Conservation (phyloP, 345 rosid genomes). For the Passiflora organensis region DNA sequence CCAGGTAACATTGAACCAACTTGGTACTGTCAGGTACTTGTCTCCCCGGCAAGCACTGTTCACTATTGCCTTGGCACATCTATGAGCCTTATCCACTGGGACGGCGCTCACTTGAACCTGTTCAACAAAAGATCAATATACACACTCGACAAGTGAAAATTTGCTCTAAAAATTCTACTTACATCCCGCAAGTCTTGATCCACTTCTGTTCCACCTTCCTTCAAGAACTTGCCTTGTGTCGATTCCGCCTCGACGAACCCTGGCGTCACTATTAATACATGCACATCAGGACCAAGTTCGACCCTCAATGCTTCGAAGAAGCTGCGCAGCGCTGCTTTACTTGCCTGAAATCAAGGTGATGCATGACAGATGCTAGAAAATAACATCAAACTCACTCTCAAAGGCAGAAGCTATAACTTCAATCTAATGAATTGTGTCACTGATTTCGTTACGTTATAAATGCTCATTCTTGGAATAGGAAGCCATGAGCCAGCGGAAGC, state of each 20-base stretch:
- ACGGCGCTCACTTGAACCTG: neutral
- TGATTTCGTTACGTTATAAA: conserved; percentile 31
- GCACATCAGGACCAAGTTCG: neutral
- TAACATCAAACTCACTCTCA: too few relatives aligned
- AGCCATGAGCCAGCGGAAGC: conserved; percentile 21
- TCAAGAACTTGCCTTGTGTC: neutral
- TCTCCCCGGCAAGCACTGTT: conserved; percentile 2
- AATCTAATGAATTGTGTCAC: neutral
- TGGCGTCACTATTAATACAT: conserved; percentile 1
- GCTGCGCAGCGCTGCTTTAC: conserved; percentile 6
- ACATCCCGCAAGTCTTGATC: neutral
- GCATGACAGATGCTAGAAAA: neutral
- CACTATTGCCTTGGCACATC: conserved; percentile 1
- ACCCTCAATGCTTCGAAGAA: conserved; percentile 4
- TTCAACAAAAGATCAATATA: neutral
- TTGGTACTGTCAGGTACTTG: neutral
- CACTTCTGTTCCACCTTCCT: neutral
- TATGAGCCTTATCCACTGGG: neutral
- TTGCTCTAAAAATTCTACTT: neutral
- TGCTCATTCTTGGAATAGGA: conserved; percentile 17
- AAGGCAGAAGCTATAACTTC: neutral
- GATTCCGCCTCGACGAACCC: neutral
- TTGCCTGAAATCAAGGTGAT: neutral
- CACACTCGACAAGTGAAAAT: neutral
- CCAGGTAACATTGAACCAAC: neutral